Evolutionary conservation across 192 early-diverging fungal species (phyloP), one percentile per base, ranked within the genome.

Genomic region (Rhizophagus clarus): DNA sequence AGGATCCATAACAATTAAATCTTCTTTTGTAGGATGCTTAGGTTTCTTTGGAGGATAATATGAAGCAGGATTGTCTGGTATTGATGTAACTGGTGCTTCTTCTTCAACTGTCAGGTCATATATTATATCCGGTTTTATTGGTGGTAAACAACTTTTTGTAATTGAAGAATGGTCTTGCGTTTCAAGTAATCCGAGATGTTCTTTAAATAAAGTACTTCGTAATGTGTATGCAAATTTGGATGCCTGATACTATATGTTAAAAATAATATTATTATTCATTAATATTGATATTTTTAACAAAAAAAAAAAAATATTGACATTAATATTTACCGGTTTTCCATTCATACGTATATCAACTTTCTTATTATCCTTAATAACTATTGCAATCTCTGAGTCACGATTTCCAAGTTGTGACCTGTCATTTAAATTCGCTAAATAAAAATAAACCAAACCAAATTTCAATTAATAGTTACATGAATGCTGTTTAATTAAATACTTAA

Each of bases 351-450:
- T 90, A 24, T 85, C 83, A 22, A 97, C 85, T 20, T 85, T 88
- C 40, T 91, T 87, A 9, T 89, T 83, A 76, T 97, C 95, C 77
- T 94, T 91, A 17, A 97, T 86, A n/a, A 96, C 76, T 68, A 95
- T 92, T 34, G 95, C 96, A 61, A 97, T 91, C 83, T 97, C 96
- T 17, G 94, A 95, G 81, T 97, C 96, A 74, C 93, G 92, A 74
- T 91, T 90, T 45, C 96, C 96, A 66, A 90, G 84, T 86, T 95
- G 94, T 1, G 96, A 97, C 2, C 96, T 93, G 85, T 97, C 96
- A 81, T 97, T 97, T 82, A 97, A 89, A 81, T 97, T 97, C 51
- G 95, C 94, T 85, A 69, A n/a, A 29, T 47, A 51, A 28, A 64
- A 66, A 12, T 72, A 51, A 49, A 8, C 61, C 2, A 60, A 75